Base-by-base conservation (phyloP, 2,329 filamentous ascomycete genomes). In the Diaporthe sp. region DNA sequence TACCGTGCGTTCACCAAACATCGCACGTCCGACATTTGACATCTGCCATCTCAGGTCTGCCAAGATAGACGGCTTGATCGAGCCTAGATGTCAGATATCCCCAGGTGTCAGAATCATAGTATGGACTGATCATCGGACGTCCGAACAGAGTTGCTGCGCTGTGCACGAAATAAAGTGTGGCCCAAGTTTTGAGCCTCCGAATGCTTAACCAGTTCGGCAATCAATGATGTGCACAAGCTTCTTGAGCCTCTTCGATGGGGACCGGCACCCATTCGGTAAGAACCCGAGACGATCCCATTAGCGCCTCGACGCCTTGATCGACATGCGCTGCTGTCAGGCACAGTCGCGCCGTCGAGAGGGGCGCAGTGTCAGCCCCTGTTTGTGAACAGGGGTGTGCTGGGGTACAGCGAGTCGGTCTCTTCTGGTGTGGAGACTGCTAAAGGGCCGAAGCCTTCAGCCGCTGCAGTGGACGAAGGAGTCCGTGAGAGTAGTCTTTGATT, bases 201-300 rank as follows among this genome's bases (percentile, higher is more conserved):
- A 25, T 67, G 62, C 62, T 57, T 57, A 51, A 22, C 19, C 12
- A 19, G 4, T 19, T 42, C 49, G 46, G 49, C 51, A 57, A 42
- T 44, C 67, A 72, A 61, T 72, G 58, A 72, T 49, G 69, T 62
- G 69, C 69, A 34, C 46, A 72, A 42, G 57, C 57, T 62, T 72
- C n/a, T 17, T 37, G 39, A 28, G 42, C 31, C 37, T 61, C 69
- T 62, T 51, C 42, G 57, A 46, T 57, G 68, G 31, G 22, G 13
- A 25, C 44, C 42, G 31, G 7, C 49, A 49, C 44, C 44, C 25
- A 53, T 17, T 37, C 51, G 51, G 51, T 7, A 71, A 22, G 42
- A 25, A 39, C 3, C 62, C 62, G 62, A 59, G 37, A n/a, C 25
- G 46, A 68, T 53, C 34, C 6, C 28, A 17, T 68, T 53, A 69